Base-by-base conservation (phyloP, 2,329 filamentous ascomycete genomes). In the Penicillium sp. region DNA sequence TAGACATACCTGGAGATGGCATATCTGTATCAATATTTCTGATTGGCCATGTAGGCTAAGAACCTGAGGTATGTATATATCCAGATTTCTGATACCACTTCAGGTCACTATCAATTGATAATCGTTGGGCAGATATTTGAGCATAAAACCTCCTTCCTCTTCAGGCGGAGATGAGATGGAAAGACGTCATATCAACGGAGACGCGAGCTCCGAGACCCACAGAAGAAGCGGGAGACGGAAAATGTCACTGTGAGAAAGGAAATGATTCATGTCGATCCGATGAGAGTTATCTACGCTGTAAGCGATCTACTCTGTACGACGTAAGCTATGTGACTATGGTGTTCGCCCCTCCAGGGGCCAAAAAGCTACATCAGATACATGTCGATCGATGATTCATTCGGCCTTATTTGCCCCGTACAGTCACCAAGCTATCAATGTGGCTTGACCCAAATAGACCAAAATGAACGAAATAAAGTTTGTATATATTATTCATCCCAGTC, bases 201-300 rank as follows among this genome's bases (percentile, higher is more conserved):
- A 26, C 48, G 4, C 21, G 48, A 49, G 33, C 31, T 49, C 48
- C 31, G 48, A 49, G 48, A 49, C 48, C 48, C 48, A 49, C 48
- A 22, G 31, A 49, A 42, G 16, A 21, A 21, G 19, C n/a, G 3
- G 27, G 11, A 49, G 27, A 19, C 27, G 29, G 29, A 14, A 5
- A 14, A 27, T 39, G 31, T 39, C 31, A 26, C 6, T 13, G 21
- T 29, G 6, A 1, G 42, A 49, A 39, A 14, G 21, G 31, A 6
- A 49, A 49, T 16, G 26, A 19, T 19, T 13, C 19, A 13, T 19
- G 19, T 42, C n/a, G 37, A 42, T 42, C 37, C 8, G 37, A 37
- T 37, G 35, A 37, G 16, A n/a, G n/a, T 3, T 16, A 37, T n/a
- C n/a, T 37, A 37, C n/a, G 8, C n/a, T n/a, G 11, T 29, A 29